Conservation (phyloP, 73 alveolate genomes). For the Tetrahymena borealis region DNA sequence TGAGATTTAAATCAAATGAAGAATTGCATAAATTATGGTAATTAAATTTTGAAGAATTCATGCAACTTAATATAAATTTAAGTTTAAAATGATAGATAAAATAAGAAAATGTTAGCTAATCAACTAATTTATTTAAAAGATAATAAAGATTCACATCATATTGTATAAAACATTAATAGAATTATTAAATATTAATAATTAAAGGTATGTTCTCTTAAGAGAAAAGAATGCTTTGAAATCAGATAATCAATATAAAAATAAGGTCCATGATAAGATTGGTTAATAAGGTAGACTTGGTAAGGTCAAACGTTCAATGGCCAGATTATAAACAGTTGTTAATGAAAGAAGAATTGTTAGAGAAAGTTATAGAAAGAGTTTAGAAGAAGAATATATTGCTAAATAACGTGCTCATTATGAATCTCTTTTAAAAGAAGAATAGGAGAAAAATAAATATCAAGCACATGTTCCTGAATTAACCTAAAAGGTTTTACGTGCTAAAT, state of each 20-base stretch:
- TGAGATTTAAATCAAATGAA: constrained; percentile 61
- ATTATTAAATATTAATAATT: too few species aligned
- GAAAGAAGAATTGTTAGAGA: constrained; percentile 62
- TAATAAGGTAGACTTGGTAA: constrained; percentile 27
- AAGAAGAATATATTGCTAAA: constrained; percentile 53
- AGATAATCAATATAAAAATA: constrained; percentile 32
- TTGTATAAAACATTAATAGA: too few species aligned
- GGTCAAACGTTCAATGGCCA: constrained; percentile 57
- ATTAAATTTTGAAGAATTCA: background rate
- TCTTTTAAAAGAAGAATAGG: background rate
- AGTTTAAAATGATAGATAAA: background rate
- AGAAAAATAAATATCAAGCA: background rate
- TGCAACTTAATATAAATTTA: background rate
- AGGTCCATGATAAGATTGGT: constrained; percentile 22
- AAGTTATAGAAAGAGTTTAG: constrained; percentile 54
- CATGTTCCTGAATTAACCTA: constrained; percentile 28
- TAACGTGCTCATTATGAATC: constrained; percentile 23
- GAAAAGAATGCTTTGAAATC: constrained; percentile 65
- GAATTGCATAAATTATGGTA: constrained; percentile 73
- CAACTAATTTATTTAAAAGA: background rate
- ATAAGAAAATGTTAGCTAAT: background rate
- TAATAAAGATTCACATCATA: too few species aligned
- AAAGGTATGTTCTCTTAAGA: constrained; percentile 58
- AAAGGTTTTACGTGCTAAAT: constrained; percentile 34
- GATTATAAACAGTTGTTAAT: constrained; percentile 57